A percentile compares a stretch with the other conserved stretches of the same genome.
phyloP scores from a whole-genome alignment of 352 stramenopile genomes.

The Phytophthora ohioensis region DNA sequence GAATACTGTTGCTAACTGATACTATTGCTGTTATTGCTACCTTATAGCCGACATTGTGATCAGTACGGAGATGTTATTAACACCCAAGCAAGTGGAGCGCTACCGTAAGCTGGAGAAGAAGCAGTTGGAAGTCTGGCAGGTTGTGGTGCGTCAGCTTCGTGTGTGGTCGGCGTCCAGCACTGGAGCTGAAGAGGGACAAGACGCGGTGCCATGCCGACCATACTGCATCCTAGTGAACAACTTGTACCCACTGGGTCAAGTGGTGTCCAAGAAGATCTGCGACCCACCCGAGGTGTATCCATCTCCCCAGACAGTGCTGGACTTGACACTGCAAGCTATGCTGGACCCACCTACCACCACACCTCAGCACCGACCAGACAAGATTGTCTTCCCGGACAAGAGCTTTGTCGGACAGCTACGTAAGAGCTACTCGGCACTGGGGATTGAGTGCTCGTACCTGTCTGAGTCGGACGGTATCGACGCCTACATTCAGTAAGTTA shows the following conservation, averaged over 20 bases:
- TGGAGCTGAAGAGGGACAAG: constrained; percentile 58
- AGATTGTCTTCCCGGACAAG: constrained; percentile 88
- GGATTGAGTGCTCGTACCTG: constrained; percentile 88
- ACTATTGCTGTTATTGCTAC: constrained; percentile 3
- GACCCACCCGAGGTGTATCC: constrained; percentile 85
- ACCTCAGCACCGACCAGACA: constrained; percentile 85
- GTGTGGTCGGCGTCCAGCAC: constrained; percentile 86
- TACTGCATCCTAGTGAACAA: constrained; percentile 92
- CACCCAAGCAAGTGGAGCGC: constrained; percentile 67
- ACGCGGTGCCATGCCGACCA: constrained; percentile 77
- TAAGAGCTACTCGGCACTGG: constrained; percentile 76
- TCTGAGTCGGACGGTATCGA: constrained; percentile 89
- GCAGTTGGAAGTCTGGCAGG: constrained; percentile 87
- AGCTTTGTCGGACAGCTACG: constrained; percentile 75
- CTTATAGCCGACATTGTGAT: constrained; percentile 77
- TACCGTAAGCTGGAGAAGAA: constrained; percentile 80
- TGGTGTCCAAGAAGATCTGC: constrained; percentile 88
- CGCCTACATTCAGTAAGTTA: constrained; percentile 78
- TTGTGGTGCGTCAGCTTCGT: constrained; percentile 87
- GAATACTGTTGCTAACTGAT: not conserved
- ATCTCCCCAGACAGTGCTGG: constrained; percentile 69
- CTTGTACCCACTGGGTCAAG: constrained; percentile 85
- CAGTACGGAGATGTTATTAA: constrained; percentile 77
- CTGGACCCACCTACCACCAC: constrained; percentile 74
- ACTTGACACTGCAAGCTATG: constrained; percentile 82